Evolutionary conservation across 495 filamentous ascomycete species (phyloP).

Genomic region (Glonium stellatum): DNA sequence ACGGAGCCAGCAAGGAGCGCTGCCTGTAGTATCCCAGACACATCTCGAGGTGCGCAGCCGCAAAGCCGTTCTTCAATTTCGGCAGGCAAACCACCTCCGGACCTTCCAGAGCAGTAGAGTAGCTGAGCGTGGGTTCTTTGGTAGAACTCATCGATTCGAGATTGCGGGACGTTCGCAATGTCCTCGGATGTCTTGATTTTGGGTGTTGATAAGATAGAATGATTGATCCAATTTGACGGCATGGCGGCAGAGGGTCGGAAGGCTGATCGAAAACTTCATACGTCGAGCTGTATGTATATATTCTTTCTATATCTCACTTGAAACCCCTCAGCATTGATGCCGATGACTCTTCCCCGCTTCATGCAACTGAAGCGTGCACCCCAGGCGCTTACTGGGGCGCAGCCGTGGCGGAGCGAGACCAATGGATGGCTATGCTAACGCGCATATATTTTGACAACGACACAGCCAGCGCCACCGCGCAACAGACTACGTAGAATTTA

Average conservation of each 20-base stretch:
- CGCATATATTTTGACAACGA: no score
- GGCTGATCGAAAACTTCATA: no score
- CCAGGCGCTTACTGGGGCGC: no score
- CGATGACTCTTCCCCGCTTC: no score
- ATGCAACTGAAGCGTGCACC: no score
- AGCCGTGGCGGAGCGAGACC: no score
- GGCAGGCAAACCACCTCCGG: background rate
- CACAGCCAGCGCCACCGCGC: no score
- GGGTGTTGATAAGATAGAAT: constrained; percentile 3
- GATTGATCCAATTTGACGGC: constrained; percentile 9
- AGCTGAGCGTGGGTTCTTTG: background rate
- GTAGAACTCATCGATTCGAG: constrained; percentile 4
- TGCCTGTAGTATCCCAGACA: background rate
- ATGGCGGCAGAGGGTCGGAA: background rate
- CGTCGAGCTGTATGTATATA: no score
- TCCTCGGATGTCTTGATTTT: constrained; percentile 6
- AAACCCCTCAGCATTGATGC: no score
- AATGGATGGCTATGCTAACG: no score
- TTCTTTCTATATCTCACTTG: no score
- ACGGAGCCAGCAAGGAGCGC: constrained; percentile 2
- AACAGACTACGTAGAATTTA: no score
- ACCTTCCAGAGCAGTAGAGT: background rate
- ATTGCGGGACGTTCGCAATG: background rate
- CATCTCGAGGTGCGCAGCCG: background rate
- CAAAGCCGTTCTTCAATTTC: background rate